Conservation (phyloP, 2,329 filamentous ascomycete species). For the Penicillium sp. region DNA sequence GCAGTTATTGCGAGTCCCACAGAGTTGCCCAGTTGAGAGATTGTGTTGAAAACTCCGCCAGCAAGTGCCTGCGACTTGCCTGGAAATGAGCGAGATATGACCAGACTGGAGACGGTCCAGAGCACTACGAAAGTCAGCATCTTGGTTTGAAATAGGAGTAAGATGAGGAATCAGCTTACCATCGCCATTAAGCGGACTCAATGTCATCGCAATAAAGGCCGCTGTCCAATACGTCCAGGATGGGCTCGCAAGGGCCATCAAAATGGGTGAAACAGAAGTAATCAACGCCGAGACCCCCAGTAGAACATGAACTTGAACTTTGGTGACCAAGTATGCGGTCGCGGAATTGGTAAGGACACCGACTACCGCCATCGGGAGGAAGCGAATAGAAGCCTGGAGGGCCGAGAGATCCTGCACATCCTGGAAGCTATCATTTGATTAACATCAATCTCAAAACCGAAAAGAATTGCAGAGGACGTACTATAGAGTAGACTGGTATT, state of each 20-base stretch:
- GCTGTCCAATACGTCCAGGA: constrained; percentile 53
- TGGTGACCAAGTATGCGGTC: constrained; percentile 43
- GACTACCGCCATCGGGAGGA: constrained; percentile 27
- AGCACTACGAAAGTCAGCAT: background rate
- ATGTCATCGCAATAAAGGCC: constrained; percentile 38
- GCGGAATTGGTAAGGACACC: constrained; percentile 46
- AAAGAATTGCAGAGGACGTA: too few relatives aligned
- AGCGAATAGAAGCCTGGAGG: background rate
- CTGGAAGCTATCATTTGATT: background rate
- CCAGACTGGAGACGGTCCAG: constrained; percentile 1
- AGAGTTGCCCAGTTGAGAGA: constrained; percentile 9
- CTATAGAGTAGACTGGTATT: constrained; percentile 7
- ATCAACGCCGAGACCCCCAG: background rate
- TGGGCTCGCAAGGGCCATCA: constrained; percentile 57
- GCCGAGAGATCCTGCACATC: background rate
- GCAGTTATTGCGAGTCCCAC: constrained; percentile 11
- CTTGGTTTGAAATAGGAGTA: background rate
- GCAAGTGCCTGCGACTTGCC: constrained; percentile 6
- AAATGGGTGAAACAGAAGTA: constrained; percentile 49
- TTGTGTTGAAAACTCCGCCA: constrained; percentile 15
- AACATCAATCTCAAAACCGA: too few relatives aligned
- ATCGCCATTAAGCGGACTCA: background rate
- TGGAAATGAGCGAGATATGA: constrained; percentile 10
- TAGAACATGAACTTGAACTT: background rate
- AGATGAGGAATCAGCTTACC: background rate